A percentile compares a stretch with the other conserved stretches of the same genome.
phyloP scores from a whole-genome alignment of 805 yeast genomes.

The Spathaspora boniae region DNA sequence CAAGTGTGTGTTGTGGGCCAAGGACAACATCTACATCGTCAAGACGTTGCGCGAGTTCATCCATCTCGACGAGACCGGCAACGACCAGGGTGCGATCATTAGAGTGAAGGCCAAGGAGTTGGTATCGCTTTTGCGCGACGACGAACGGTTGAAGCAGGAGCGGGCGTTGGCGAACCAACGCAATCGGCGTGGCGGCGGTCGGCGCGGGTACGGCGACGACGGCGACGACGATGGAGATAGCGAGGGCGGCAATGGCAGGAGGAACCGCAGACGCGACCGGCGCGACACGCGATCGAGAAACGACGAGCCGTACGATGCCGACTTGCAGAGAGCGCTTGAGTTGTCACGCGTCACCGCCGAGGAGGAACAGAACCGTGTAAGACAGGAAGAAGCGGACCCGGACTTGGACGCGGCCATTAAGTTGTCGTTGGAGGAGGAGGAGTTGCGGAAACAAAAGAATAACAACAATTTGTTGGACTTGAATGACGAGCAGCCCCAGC shows the following conservation, averaged over 20 bases:
- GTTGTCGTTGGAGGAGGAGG: slow-evolving; percentile 75
- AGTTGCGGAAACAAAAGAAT: slow-evolving; percentile 51
- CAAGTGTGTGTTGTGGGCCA: slow-evolving; percentile 87
- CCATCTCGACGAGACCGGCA: slow-evolving; percentile 69
- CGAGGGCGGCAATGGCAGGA: slow-evolving; percentile 27
- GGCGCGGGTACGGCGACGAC: slow-evolving; percentile 14
- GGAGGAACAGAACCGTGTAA: slow-evolving; percentile 57
- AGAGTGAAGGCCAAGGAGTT: slow-evolving; percentile 89
- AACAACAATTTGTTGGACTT: slow-evolving; percentile 52
- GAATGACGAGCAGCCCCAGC: slow-evolving; percentile 35
- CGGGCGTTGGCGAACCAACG: slow-evolving; percentile 45
- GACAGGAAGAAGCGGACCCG: slow-evolving; percentile 47
- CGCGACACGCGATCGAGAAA: slow-evolving; percentile 18
- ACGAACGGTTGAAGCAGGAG: slow-evolving; percentile 73
- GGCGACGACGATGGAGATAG: slow-evolving; percentile 17
- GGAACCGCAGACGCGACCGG: slow-evolving; percentile 21
- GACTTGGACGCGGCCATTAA: slow-evolving; percentile 68
- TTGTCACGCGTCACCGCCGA: slow-evolving; percentile 79
- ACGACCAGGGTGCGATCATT: slow-evolving; percentile 82
- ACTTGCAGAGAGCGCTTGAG: slow-evolving; percentile 75
- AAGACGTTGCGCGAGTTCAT: slow-evolving; percentile 90
- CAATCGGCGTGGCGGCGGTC: slow-evolving; percentile 10
- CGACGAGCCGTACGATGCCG: slow-evolving; percentile 60
- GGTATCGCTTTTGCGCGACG: slow-evolving; percentile 74
- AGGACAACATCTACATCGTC: slow-evolving; percentile 80